Conservation (phyloP, 495 filamentous ascomycete genomes). For the Antarctomyces pellizariae region DNA sequence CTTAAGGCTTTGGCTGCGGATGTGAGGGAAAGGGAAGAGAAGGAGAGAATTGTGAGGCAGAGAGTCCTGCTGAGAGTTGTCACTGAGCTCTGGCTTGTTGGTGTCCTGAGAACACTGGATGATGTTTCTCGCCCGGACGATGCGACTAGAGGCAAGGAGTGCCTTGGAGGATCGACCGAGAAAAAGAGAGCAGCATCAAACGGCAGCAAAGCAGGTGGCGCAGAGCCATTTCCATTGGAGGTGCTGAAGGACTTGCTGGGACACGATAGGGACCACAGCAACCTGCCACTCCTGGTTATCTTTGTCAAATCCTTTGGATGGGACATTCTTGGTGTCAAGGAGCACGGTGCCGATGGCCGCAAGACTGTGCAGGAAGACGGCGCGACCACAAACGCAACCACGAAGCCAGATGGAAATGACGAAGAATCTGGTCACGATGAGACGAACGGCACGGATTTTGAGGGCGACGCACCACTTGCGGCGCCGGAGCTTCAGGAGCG, state of each 20-base stretch:
- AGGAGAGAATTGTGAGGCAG: conserved; percentile 71
- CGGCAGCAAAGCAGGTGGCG: conserved; percentile 28
- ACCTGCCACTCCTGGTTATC: conserved; percentile 71
- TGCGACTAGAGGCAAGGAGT: conserved; percentile 40
- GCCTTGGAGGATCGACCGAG: conserved; percentile 18
- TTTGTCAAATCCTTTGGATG: conserved; percentile 94
- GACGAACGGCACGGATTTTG: conserved; percentile 15
- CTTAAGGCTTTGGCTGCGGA: conserved; percentile 62
- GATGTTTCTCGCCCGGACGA: conserved; percentile 78
- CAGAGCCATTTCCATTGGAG: conserved; percentile 84
- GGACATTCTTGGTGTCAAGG: conserved; percentile 72
- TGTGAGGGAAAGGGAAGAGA: conserved; percentile 82
- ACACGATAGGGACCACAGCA: conserved; percentile 77
- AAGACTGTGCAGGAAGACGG: conserved; percentile 77
- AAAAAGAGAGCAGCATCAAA: conserved; percentile 26
- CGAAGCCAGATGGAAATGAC: conserved; percentile 24
- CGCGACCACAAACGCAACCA: conserved; percentile 25
- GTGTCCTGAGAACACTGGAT: conserved; percentile 65
- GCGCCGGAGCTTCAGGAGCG: conserved; percentile 57
- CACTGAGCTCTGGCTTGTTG: conserved; percentile 91
- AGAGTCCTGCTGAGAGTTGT: conserved; percentile 69
- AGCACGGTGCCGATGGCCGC: conserved; percentile 42
- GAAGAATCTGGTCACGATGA: conserved; percentile 20
- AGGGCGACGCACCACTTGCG: conserved; percentile 56
- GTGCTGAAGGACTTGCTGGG: conserved; percentile 90